These are phyloP conservation scores for Fusarium pseudonygamai DNA, from an alignment of 2,329 filamentous ascomycete genomes.

Conservation along the genomic window DNA sequence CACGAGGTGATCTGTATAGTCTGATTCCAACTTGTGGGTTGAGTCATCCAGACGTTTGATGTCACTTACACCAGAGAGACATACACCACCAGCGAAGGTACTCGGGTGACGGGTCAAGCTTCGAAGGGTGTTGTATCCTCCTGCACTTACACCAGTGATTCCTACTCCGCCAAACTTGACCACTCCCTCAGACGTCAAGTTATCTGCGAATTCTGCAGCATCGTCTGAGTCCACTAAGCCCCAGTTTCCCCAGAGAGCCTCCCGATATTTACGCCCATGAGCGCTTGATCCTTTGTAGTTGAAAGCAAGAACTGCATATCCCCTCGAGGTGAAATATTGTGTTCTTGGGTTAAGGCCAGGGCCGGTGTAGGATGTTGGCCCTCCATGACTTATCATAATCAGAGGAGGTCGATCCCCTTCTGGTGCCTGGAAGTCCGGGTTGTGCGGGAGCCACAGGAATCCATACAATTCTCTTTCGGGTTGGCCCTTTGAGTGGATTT, in stretches of 20 bases:
- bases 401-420: constrained; percentile 55
- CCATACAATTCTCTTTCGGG: constrained; percentile 52
- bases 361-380: constrained; percentile 56
- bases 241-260: constrained; percentile 60
- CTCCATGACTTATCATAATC: constrained; percentile 61
- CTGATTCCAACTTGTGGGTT: constrained; percentile 66
- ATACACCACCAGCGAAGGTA: constrained; percentile 60
- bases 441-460: constrained; percentile 60
- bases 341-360: constrained; percentile 55
- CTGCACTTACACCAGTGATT: constrained; percentile 61
- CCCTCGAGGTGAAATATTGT: constrained; percentile 65
- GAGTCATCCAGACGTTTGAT: constrained; percentile 55
- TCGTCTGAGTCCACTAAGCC: constrained; percentile 62
- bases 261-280: constrained; percentile 60
- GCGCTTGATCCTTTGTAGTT: constrained; percentile 64
- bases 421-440: constrained; percentile 53
- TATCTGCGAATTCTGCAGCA: constrained; percentile 56
- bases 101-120: constrained; percentile 56
- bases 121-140: constrained; percentile 64
- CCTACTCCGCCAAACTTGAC: constrained; percentile 54
- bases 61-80: constrained; percentile 61
- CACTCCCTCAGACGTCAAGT: constrained; percentile 50
- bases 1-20: constrained; percentile 59
- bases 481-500: constrained; percentile 44
- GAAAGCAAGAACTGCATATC: constrained; percentile 60